phyloP scores from a whole-genome alignment of 768 basidiomycete genomes.

The Suillus discolor region DNA sequence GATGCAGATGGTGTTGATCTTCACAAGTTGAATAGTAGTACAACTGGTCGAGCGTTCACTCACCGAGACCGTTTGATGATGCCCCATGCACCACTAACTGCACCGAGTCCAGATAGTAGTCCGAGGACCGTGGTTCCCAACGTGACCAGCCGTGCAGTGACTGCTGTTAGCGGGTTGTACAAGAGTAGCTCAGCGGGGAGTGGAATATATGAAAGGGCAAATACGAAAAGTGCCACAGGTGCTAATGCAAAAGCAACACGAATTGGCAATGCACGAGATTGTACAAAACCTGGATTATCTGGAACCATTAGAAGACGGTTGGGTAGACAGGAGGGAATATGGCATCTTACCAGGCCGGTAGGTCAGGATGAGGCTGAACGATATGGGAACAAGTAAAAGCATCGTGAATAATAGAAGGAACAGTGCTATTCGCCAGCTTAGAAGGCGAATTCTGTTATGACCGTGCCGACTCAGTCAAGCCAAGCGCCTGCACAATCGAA shows the following conservation, averaged over 20 bases:
- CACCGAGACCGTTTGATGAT: conserved; percentile 4
- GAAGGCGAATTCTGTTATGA: conserved; percentile 52
- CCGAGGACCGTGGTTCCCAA: conserved; percentile 82
- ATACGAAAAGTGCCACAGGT: conserved; percentile 57
- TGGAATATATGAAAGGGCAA: conserved; percentile 66
- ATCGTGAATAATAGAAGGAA: conserved; percentile 60
- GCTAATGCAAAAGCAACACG: conserved; percentile 47
- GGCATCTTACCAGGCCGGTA: conserved; percentile 34
- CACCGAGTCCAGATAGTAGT: conserved; percentile 77
- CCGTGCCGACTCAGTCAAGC: conserved; percentile 3
- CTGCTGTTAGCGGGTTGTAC: conserved; percentile 46
- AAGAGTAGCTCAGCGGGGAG: conserved; percentile 54
- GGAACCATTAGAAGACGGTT: not conserved
- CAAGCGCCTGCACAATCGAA: not conserved
- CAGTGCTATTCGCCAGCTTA: conserved; percentile 73
- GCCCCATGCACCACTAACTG: conserved; percentile 66
- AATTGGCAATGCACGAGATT: conserved; percentile 32
- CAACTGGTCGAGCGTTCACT: not conserved
- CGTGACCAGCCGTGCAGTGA: conserved; percentile 67
- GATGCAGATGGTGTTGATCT: conserved; percentile 26
- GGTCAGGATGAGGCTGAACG: conserved; percentile 59
- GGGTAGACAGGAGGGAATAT: not conserved
- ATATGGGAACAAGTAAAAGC: conserved; percentile 68
- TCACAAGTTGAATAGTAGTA: conserved; percentile 7
- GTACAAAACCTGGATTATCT: conserved; percentile 7